Conservation (phyloP, 441 rosid genomes). For the Populus hybrid region DNA sequence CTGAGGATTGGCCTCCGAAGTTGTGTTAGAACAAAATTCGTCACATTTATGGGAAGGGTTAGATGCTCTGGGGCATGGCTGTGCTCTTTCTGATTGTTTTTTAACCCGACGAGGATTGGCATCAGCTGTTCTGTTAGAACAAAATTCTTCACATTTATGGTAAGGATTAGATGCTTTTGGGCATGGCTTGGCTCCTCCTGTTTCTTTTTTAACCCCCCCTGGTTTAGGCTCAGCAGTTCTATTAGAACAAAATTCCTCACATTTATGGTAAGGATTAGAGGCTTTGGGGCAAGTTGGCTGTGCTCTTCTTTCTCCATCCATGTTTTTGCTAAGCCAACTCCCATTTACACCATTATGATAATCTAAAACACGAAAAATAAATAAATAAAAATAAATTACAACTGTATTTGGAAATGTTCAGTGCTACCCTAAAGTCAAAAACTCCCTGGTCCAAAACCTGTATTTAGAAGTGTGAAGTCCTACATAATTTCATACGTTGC, state of each 20-base stretch:
- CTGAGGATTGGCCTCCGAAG: conserved; percentile 24
- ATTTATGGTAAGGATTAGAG: conserved; percentile 75
- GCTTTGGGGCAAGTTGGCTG: conserved; percentile 49
- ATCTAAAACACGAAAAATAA: conserved; percentile 24
- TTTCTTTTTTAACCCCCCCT: conserved; percentile 33
- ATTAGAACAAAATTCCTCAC: conserved; percentile 60
- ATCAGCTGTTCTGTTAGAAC: conserved; percentile 49
- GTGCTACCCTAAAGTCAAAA: conserved; percentile 5
- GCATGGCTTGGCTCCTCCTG: conserved; percentile 45
- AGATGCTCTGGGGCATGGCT: conserved; percentile 48
- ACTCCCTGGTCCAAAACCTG: not conserved
- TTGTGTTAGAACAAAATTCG: conserved; percentile 52
- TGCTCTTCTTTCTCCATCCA: conserved; percentile 47
- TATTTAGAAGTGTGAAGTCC: not conserved
- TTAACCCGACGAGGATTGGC: conserved; percentile 37
- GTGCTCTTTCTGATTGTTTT: conserved; percentile 37
- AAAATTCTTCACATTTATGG: conserved; percentile 69
- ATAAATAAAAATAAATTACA: not conserved
- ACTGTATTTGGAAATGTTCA: conserved; percentile 12
- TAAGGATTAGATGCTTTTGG: conserved; percentile 65
- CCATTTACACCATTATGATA: conserved; percentile 30
- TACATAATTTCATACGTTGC: not conserved
- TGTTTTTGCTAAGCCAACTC: conserved; percentile 31
- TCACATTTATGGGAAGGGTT: conserved; percentile 81
- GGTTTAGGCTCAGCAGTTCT: conserved; percentile 43